Percentiles rank a stretch among this genome's conserved stretches.
Conservation (phyloP, 129 eudicot genomes). For the Gnaphalium uliginosum region DNA sequence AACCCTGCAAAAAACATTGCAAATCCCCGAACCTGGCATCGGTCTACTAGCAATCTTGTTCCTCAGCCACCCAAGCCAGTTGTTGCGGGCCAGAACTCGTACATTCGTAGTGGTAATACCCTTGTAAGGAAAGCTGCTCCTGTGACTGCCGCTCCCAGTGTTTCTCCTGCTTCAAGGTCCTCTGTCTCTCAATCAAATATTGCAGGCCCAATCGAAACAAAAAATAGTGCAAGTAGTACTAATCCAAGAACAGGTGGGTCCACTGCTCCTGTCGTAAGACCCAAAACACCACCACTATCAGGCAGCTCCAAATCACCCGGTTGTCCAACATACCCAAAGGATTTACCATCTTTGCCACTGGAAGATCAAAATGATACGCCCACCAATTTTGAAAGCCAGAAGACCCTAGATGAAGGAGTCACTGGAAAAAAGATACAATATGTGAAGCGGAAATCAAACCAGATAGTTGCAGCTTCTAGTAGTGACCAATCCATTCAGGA, state of each 20-base stretch:
- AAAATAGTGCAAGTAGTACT: conserved; percentile 31
- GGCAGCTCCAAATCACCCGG: conserved; percentile 33
- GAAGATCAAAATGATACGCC: conserved; percentile 38
- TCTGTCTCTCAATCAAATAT: conserved; percentile 39
- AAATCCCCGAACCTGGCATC: conserved; percentile 81
- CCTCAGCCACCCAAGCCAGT: conserved; percentile 42
- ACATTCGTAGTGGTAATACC: conserved; percentile 83
- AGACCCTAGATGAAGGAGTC: conserved; percentile 44
- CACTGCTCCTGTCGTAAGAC: conserved; percentile 44
- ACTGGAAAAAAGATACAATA: conserved; percentile 52
- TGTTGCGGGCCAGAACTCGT: conserved; percentile 42
- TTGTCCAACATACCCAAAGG: conserved; percentile 30
- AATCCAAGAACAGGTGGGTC: conserved; percentile 27
- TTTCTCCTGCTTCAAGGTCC: conserved; percentile 36
- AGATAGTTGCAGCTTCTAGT: conserved; percentile 74
- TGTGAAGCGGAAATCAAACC: conserved; percentile 78
- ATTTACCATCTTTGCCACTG: conserved; percentile 38
- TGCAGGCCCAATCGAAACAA: conserved; percentile 29
- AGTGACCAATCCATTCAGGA: conserved; percentile 34
- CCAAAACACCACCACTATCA: conserved; percentile 48
- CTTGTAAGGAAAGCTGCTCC: conserved; percentile 69
- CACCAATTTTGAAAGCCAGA: conserved; percentile 41
- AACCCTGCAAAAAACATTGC: conserved; percentile 39
- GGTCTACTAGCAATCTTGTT: conserved; percentile 45
- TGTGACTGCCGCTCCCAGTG: conserved; percentile 29